These are phyloP conservation scores for Aspergillus vadensis DNA, from an alignment of 2,329 filamentous ascomycete species.

Conservation along the genomic window DNA sequence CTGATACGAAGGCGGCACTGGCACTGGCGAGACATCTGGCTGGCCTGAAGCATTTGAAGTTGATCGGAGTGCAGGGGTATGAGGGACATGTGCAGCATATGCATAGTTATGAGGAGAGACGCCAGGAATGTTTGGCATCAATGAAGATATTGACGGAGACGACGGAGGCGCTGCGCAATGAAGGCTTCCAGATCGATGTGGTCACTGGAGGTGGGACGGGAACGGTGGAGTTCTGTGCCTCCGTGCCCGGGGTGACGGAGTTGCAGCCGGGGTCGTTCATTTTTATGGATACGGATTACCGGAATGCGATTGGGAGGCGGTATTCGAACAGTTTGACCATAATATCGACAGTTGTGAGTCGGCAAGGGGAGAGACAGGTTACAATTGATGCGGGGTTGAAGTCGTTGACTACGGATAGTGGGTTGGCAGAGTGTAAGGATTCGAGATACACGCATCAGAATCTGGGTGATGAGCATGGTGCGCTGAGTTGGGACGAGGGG, in stretches of 20 bases:
- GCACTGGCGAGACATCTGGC: constrained; percentile 45
- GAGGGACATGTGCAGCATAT: constrained; percentile 58
- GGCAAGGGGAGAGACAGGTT: constrained; percentile 47
- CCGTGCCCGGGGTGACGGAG: constrained; percentile 55
- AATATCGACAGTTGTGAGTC: constrained; percentile 53
- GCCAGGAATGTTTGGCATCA: constrained; percentile 47
- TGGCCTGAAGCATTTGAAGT: constrained; percentile 39
- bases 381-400: constrained; percentile 57
- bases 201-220: constrained; percentile 58
- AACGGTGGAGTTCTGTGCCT: constrained; percentile 56
- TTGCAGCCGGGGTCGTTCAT: constrained; percentile 59
- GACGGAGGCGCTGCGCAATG: constrained; percentile 44
- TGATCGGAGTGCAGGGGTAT: constrained; percentile 57
- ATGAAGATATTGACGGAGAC: constrained; percentile 51
- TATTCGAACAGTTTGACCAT: constrained; percentile 55
- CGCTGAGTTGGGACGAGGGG: constrained; percentile 49
- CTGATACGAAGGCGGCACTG: constrained; percentile 44
- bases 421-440: constrained; percentile 52
- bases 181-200: constrained; percentile 50
- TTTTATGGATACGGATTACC: constrained; percentile 61
- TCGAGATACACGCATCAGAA: constrained; percentile 47
- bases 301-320: constrained; percentile 53
- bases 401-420: constrained; percentile 55
- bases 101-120: constrained; percentile 47
- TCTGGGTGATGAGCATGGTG: constrained; percentile 55